Base-by-base conservation (phyloP, 2,329 filamentous ascomycete genomes). In the Myriosclerotinia scirpicola region DNA sequence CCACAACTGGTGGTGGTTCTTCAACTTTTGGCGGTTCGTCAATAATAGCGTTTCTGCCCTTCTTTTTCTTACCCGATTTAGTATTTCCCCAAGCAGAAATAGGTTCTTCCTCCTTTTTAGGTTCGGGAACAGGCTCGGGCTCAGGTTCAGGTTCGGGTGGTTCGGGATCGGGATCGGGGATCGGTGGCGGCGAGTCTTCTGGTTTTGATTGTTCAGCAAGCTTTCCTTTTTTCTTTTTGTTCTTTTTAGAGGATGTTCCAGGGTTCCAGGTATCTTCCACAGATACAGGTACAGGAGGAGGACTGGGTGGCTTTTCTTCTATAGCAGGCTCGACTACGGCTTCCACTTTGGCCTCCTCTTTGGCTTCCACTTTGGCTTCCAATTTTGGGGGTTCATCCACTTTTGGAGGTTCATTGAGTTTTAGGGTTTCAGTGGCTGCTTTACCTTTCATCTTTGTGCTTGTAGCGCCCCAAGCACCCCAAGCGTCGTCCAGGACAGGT, bases 41-140 rank as follows among this genome's bases (percentile, higher is more conserved):
- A 78, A 77, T 71, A 84, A 85, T 72, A 79, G 81, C n/a, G 67
- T 75, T 75, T 67, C 81, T 83, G 54, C 79, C 77, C 75, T 85
- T 85, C 73, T 83, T 82, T 76, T 70, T 75, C 63, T 71, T 72
- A 36, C 72, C 68, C 62, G 75, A 72, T 64, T 74, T 65, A 36
- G 61, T 65, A 55, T 34, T 63, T 17, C 30, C 54, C 69, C 67
- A 55, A 67, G 70, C 67, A 60, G 62, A 42, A 70, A 71, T 65
- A 72, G 75, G 20, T 68, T 60, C 54, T 30, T 65, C 54, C 54
- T 60, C 54, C 12, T 40, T 14, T 14, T 40, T 40, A 22, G 42
- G 34, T 42, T 65, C 62, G 11, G 42, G 22, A 40, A 40, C 26
- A 56, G 62, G 62, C 22, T 75, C 75, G 30, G 73, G 70, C 48